Evolutionary conservation across 345 rosid species (phyloP).

Genomic region (Euclidium syriacum): DNA sequence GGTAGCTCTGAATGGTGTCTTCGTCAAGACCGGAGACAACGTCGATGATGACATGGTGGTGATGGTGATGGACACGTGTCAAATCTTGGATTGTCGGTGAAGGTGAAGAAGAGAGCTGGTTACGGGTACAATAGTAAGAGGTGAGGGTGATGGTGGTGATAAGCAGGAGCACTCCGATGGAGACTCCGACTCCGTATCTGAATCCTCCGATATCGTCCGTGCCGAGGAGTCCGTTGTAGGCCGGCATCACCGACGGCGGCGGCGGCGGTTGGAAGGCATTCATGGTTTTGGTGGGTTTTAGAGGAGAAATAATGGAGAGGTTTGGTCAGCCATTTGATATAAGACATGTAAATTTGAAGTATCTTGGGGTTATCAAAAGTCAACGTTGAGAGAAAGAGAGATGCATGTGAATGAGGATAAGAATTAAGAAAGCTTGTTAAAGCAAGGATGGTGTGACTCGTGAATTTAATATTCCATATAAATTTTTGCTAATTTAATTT

Average conservation of each 20-base stretch:
- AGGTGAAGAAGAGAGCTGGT: conserved; percentile 27
- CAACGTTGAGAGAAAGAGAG: conserved; percentile 20
- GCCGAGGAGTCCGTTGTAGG: conserved; percentile 24
- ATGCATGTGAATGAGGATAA: conserved; percentile 31
- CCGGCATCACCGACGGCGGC: conserved; percentile 11
- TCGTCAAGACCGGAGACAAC: conserved; percentile 57
- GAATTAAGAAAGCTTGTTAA: conserved; percentile 26
- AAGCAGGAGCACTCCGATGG: conserved; percentile 45
- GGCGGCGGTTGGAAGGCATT: conserved; percentile 15
- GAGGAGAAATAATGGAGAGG: conserved; percentile 12
- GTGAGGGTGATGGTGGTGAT: conserved; percentile 48
- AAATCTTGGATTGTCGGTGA: conserved; percentile 2
- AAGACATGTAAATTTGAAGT: conserved; percentile 19
- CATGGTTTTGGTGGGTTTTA: conserved; percentile 13
- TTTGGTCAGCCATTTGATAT: conserved; percentile 21
- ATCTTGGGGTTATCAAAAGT: conserved; percentile 27
- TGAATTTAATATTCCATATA: neutral
- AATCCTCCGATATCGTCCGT: conserved; percentile 38
- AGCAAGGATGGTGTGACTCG: conserved; percentile 27
- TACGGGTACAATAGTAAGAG: conserved; percentile 45
- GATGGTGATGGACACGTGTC: conserved; percentile 10
- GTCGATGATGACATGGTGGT: conserved; percentile 35
- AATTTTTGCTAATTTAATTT: neutral
- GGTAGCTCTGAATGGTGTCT: conserved; percentile 61
- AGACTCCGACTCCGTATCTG: conserved; percentile 47